Conservation (phyloP, 768 basidiomycete species). For the Collybia sordida region DNA sequence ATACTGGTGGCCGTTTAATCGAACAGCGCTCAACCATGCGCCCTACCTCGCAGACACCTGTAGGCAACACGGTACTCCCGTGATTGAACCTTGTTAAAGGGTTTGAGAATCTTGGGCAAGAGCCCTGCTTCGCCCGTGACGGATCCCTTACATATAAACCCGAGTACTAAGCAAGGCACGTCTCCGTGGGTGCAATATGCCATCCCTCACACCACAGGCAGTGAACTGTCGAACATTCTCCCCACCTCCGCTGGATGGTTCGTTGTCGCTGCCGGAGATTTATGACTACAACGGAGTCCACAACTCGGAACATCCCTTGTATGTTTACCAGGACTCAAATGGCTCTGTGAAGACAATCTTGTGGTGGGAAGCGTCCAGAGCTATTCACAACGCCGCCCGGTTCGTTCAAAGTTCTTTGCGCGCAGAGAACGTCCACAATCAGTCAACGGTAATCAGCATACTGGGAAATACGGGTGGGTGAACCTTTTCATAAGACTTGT, state of each 20-base stretch:
- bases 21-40: too few species aligned
- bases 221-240: too few species aligned
- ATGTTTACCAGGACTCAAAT: constrained; percentile 20
- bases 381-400: constrained; percentile 22
- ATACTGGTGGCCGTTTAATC: too few species aligned
- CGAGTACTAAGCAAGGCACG: too few species aligned
- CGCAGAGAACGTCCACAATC: not conserved
- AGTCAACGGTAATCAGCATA: constrained; percentile 22
- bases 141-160: too few species aligned
- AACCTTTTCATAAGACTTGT: not conserved
- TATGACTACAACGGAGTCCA: constrained; percentile 27
- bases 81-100: too few species aligned
- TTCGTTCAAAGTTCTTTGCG: constrained; percentile 9
- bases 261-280: constrained; percentile 29
- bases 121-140: too few species aligned
- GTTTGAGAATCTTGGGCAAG: too few species aligned
- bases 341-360: constrained; percentile 19
- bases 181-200: too few species aligned
- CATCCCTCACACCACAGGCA: too few species aligned
- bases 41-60: too few species aligned
- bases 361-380: constrained; percentile 20
- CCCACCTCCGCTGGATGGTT: constrained; percentile 30
- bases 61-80: too few species aligned
- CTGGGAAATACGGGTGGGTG: constrained; percentile 21
- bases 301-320: constrained; percentile 26